A percentile compares a stretch with the other conserved stretches of the same genome.
These are phyloP conservation scores for Dioszegia aurantiaca DNA, from an alignment of 768 basidiomycete genomes.

Conservation along the genomic window DNA sequence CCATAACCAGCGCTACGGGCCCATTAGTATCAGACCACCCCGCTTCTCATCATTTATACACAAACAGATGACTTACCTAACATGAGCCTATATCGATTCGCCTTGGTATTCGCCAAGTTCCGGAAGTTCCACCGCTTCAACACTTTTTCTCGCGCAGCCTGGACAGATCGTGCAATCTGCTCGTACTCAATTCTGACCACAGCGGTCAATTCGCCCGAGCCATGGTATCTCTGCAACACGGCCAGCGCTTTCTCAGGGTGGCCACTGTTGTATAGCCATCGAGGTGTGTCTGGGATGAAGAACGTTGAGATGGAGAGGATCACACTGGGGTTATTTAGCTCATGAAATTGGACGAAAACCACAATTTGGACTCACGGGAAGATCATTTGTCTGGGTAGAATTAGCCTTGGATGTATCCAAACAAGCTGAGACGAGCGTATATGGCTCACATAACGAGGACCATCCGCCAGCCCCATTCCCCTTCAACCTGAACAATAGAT, in stretches of 20 bases:
- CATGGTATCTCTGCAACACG: conserved; percentile 28
- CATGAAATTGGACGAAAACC: no score
- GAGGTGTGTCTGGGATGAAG: conserved; percentile 35
- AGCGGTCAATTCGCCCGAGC: conserved; percentile 22
- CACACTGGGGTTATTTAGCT: no score
- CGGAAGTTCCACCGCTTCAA: conserved; percentile 24
- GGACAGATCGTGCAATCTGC: conserved; percentile 16
- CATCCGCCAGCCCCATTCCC: conserved; percentile 31
- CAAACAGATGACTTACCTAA: no score
- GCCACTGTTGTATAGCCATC: conserved; percentile 36
- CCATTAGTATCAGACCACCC: background rate
- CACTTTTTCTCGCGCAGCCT: conserved; percentile 1
- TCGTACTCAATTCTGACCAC: conserved; percentile 25
- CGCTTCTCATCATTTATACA: background rate
- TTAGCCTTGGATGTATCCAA: background rate
- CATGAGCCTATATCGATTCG: conserved; percentile 22
- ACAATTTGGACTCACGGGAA: conserved; percentile 28
- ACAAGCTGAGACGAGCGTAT: background rate
- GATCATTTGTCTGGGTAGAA: conserved; percentile 7
- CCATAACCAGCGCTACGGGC: conserved; percentile 22
- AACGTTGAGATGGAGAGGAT: conserved; percentile 20
- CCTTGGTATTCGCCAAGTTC: conserved; percentile 16
- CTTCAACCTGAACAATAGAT: conserved; percentile 9
- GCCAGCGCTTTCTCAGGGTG: conserved; percentile 21
- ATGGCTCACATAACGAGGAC: conserved; percentile 27